Base-by-base conservation (phyloP, 1,284 basidiomycete genomes). In the Erythrobasidium hasegawianum region DNA sequence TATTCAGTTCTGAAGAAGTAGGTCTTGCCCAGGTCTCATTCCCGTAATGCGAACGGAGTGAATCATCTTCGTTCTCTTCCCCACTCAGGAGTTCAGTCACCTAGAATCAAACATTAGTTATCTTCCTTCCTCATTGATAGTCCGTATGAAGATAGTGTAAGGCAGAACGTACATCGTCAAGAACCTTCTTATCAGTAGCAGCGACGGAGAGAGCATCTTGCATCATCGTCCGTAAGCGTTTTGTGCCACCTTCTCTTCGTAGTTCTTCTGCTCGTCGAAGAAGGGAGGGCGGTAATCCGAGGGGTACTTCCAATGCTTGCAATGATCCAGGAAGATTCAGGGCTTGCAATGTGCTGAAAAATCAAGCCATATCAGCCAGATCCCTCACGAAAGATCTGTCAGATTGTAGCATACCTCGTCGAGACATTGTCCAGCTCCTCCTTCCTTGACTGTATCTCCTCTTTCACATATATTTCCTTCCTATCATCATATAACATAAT, bases 401-500 rank as follows among this genome's bases (percentile, higher is more conserved):
- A n/a, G n/a, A n/a, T n/a, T n/a, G n/a, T n/a, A n/a, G n/a, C n/a
- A n/a, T n/a, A 90, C 89, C 80, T 82, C 49, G 86, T 83, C 3
- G 81, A 81, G 27, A 82, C 76, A 40, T 84, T 81, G 73, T 92
- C 87, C 2, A 92, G 78, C 47, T 86, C 84, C 68, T 85, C 84
- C 9, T 86, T 83, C 54, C 81, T 81, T 38, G 83, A 82, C 13
- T 81, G 78, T 4, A 97, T 81, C 67, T 85, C 83, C 38, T 88
- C 85, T 53, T 86, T 80, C 22, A 97, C 77, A 54, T 89, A 82
- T 39, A 84, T 85, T 57, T 85, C 82, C 74, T 88, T 90, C 39
- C 90, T 81, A 72, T 96, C 87, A 57, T 88, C 85, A 78, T 96
- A 97, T 13, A 97, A 86, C 71, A 90, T 90, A 69, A 96, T 85